Conservation (phyloP, 2,329 filamentous ascomycete genomes). For the Talaromyces sp. region DNA sequence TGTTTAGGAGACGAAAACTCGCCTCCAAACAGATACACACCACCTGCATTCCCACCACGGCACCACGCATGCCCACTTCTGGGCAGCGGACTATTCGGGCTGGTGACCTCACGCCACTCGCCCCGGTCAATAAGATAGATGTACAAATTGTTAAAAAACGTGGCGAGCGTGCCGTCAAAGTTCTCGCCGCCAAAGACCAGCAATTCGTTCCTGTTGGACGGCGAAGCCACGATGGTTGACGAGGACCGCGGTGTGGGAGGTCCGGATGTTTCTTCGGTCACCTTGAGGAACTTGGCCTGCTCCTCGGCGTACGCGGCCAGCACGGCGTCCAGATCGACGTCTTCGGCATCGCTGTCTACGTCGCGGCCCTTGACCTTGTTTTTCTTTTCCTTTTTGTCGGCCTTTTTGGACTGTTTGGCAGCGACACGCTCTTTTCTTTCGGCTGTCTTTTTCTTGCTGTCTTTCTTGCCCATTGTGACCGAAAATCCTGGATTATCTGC, state of each 20-base stretch:
- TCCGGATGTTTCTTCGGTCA: conserved; percentile 70
- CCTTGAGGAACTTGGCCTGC: conserved; percentile 89
- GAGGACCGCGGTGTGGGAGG: conserved; percentile 76
- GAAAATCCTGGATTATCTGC: neutral
- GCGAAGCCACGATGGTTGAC: conserved; percentile 76
- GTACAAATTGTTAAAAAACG: conserved; percentile 63
- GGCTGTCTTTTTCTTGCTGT: conserved; percentile 50
- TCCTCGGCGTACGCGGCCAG: conserved; percentile 88
- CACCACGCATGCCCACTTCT: conserved; percentile 94
- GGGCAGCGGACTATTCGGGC: conserved; percentile 84
- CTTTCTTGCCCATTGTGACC: conserved; percentile 44
- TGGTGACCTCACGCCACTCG: conserved; percentile 86
- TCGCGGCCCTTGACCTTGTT: conserved; percentile 60
- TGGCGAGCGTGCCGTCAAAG: conserved; percentile 82
- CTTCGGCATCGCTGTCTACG: conserved; percentile 83
- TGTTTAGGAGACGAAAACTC: conserved; percentile 89
- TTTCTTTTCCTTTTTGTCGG: conserved; percentile 70
- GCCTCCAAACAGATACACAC: conserved; percentile 85
- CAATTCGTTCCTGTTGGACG: conserved; percentile 78
- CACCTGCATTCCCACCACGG: conserved; percentile 75
- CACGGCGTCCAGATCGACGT: conserved; percentile 87
- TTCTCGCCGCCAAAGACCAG: conserved; percentile 93
- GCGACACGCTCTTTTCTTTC: conserved; percentile 53
- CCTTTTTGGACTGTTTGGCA: conserved; percentile 82
- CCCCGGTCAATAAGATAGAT: conserved; percentile 73